Evolutionary conservation across 768 basidiomycete species (phyloP).

Genomic region (Pleurotus cornucopiae): DNA sequence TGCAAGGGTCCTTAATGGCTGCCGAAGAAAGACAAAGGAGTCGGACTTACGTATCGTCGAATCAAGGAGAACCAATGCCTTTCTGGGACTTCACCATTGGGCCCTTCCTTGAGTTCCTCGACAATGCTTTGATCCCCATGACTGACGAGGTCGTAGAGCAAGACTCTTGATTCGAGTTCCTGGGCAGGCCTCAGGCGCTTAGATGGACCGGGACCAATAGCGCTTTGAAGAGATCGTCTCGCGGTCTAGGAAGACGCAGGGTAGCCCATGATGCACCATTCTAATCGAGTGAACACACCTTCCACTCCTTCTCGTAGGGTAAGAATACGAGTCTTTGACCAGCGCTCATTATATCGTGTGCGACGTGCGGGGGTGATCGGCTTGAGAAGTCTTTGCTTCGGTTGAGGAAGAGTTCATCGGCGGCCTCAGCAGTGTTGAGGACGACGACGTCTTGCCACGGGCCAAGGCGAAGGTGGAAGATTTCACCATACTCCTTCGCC

Average conservation of each 20-base stretch:
- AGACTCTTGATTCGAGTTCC: constrained; percentile 22
- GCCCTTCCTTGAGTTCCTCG: constrained; percentile 13
- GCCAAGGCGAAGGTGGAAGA: constrained; percentile 23
- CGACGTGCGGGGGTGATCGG: constrained; percentile 24
- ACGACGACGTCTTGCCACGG: constrained; percentile 19
- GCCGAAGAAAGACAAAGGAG: background rate
- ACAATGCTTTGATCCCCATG: constrained; percentile 16
- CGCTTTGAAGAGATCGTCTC: constrained; percentile 17
- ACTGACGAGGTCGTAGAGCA: constrained; percentile 18
- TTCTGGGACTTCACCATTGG: constrained; percentile 20
- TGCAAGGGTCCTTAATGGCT: background rate
- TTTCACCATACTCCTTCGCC: constrained; percentile 23
- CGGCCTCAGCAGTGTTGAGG: constrained; percentile 20
- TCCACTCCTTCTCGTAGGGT: constrained; percentile 24
- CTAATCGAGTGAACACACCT: constrained; percentile 13
- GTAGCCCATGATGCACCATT: background rate
- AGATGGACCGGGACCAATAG: constrained; percentile 21
- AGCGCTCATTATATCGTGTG: constrained; percentile 26
- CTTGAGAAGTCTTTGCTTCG: constrained; percentile 22
- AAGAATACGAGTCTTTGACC: constrained; percentile 22
- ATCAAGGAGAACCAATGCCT: constrained; percentile 24
- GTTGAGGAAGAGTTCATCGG: constrained; percentile 19
- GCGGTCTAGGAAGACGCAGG: constrained; percentile 13
- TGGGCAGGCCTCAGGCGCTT: constrained; percentile 18
- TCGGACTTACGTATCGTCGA: constrained; percentile 21